Conservation (phyloP, 177 flowering plant genomes). For the Vitis hybrid region DNA sequence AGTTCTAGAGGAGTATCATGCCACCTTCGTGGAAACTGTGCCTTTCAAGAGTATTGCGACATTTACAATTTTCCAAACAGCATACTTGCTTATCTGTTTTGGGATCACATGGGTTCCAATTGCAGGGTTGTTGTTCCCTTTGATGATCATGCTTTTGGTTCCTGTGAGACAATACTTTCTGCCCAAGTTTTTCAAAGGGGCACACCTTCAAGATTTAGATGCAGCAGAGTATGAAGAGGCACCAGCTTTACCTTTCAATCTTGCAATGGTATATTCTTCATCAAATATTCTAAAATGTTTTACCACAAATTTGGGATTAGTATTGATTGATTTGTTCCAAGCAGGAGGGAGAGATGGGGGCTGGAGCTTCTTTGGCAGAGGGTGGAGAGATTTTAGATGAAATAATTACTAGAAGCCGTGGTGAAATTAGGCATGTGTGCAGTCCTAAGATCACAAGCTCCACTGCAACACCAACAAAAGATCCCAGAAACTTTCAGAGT, state of each 20-base stretch:
- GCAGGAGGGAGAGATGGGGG: slow-evolving; percentile 66
- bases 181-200: slow-evolving; percentile 95
- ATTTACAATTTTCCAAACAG: slow-evolving; percentile 87
- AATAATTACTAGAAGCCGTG: slow-evolving; percentile 85
- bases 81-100: slow-evolving; percentile 78
- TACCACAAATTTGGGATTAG: not conserved
- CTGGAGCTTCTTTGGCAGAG: slow-evolving; percentile 47
- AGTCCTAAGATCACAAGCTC: slow-evolving; percentile 92
- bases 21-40: slow-evolving; percentile 95
- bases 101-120: slow-evolving; percentile 97
- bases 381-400: slow-evolving; percentile 84
- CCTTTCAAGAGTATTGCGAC: slow-evolving; percentile 89
- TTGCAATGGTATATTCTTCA: slow-evolving; percentile 39
- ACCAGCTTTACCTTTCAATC: slow-evolving; percentile 80
- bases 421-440: slow-evolving; percentile 63
- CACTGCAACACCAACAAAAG: slow-evolving; percentile 66
- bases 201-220: slow-evolving; percentile 93
- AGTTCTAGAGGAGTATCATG: slow-evolving; percentile 92
- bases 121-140: slow-evolving; percentile 92
- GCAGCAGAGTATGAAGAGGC: slow-evolving; percentile 97
- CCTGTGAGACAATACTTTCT: slow-evolving; percentile 89
- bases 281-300: not conserved
- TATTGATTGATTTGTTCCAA: slow-evolving; percentile 3
- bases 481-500: slow-evolving; percentile 50
- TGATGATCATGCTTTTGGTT: slow-evolving; percentile 95